Evolutionary conservation across 2,329 filamentous ascomycete genomes (phyloP), one percentile per base, ranked within the genome.

Genomic region (Fusarium coicis): DNA sequence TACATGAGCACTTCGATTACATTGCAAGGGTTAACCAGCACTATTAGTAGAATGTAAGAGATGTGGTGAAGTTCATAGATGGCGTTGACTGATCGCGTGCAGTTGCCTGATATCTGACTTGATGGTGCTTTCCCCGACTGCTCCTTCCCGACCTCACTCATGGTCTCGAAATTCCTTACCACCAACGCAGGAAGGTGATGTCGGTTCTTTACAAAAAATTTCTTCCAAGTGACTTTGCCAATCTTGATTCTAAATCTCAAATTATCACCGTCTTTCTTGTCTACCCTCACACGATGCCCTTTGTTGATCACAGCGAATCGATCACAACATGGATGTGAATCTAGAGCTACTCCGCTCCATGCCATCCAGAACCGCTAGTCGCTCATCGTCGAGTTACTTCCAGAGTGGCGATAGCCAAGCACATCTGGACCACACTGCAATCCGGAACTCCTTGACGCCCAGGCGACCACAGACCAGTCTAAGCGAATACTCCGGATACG

Each of bases 381-480:
- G 39, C n/a, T 59, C 66, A 16, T 74, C 73, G 0, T 79, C 78
- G 1, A 68, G 54, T 23, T 80, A 80, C 52, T 79, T 80, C 36
- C 68, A 67, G n/a, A 64, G 34, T 28, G 68, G 61, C 40, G 59
- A n/a, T 14, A 46, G 19, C 23, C 59, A 37, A 34, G 39, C 55
- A 15, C 30, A 15, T 9, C 46, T 50, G 19, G 57, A 50, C 1
- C 40, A 34, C 23, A 36, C 52, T 11, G 53, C 63, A 15, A 49
- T 32, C 26, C 55, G 56, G 19, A 68, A 53, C 65, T 57, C 32
- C 23, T 18, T n/a, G 40, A 32, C 18, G 1, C 46, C 26, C 10
- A 36, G 30, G 18, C 56, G 72, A 39, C 57, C 64, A 11, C 61
- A 58, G 16, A 63, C 68, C 5, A 73, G 56, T 37, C 55, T 64